Evolutionary conservation across 1,284 basidiomycete genomes (phyloP), one percentile per base, ranked within the genome.

Genomic region (Malassezia caprae): DNA sequence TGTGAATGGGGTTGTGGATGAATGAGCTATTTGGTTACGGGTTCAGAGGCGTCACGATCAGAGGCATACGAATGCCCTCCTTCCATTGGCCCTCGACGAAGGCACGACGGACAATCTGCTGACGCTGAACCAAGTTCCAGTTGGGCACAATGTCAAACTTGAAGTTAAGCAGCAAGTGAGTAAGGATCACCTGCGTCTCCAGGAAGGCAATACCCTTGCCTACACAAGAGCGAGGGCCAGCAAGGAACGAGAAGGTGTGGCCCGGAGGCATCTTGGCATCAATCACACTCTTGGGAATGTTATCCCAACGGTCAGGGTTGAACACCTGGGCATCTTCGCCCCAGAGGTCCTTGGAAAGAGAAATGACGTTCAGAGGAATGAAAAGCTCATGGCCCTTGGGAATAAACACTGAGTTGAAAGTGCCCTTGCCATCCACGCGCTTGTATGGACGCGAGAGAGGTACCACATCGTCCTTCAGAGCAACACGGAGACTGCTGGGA

Each of bases 401-500:
- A 35, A 70, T 48, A 15, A 53, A 21, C n/a, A 67, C 50, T 37
- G 56, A 55, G 53, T 60, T 57, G 49, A 44, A 48, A 30, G 50
- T 55, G n/a, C 48, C 59, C n/a, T 48, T 50, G 8, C 64, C 67
- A 30, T 63, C 80, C 13, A 77, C 74, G 60, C 78, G 77, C 53
- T 77, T 54, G 61, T 67, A 35, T 4, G 64, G 60, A 3, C 49
- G 53, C 53, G 65, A 62, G 13, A 71, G 61, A 1, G 68, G 68
- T 0, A 71, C 53, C 1, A 65, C 54, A 10, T 58, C 48, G 21
- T 68, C 61, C 15, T 51, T 23, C 17, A 51, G 53, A 2, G 65
- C 62, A 39, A 64, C 56, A 21, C 70, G 60, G 3, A 68, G 61
- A 41, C 68, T 67, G 12, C 59, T 60, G 2, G 64, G 61, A 4